These are phyloP conservation scores for Kwoniella bestiolae DNA, from an alignment of 768 basidiomycete genomes.

Conservation along the genomic window DNA sequence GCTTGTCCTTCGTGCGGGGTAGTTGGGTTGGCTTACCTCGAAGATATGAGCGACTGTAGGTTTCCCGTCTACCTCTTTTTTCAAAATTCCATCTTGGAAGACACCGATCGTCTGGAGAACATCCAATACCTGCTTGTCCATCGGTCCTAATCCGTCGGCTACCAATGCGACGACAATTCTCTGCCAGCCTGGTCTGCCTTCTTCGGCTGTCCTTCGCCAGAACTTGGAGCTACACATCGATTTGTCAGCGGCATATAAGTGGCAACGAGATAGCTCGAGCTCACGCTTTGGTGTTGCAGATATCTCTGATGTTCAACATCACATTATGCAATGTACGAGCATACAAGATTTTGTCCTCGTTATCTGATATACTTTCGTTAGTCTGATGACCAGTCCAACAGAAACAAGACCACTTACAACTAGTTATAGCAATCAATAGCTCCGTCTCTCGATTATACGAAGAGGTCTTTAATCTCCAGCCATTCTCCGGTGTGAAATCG, in stretches of 20 bases:
- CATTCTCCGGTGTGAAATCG: conserved; percentile 65
- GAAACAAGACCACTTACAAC: conserved; percentile 11
- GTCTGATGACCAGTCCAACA: conserved; percentile 65
- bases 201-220: conserved; percentile 53
- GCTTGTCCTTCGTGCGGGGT: no score
- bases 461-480: conserved; percentile 59
- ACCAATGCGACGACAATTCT: conserved; percentile 59
- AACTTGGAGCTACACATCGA: conserved; percentile 57
- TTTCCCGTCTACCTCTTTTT: conserved; percentile 83
- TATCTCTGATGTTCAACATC: conserved; percentile 83
- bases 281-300: conserved; percentile 60
- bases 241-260: conserved; percentile 33
- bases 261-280: not conserved
- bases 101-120: conserved; percentile 73
- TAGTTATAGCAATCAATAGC: conserved; percentile 44
- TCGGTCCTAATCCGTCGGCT: conserved; percentile 57
- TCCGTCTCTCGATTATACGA: conserved; percentile 39
- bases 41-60: conserved; percentile 71
- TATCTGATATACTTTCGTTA: conserved; percentile 31
- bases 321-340: conserved; percentile 82
- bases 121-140: conserved; percentile 69
- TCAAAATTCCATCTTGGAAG: conserved; percentile 80
- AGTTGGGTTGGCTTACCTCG: conserved; percentile 11
- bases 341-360: conserved; percentile 55
- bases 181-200: conserved; percentile 59